These are phyloP conservation scores for Gryganskiella cystojenkinii DNA, from an alignment of 192 early-diverging fungal genomes.

Conservation along the genomic window DNA sequence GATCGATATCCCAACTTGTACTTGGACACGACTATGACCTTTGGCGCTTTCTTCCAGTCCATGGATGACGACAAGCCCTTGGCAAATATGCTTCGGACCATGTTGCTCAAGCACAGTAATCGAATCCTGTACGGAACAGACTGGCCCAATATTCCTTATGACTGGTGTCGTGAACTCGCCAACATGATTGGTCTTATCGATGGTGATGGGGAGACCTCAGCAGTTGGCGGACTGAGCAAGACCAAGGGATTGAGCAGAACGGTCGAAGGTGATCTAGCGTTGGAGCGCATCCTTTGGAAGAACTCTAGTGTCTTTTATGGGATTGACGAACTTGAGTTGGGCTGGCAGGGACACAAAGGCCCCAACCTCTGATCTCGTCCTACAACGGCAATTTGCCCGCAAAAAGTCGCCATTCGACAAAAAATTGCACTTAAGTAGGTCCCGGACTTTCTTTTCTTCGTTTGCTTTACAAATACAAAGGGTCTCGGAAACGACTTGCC, in stretches of 20 bases:
- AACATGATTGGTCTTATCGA: slow-evolving; percentile 42
- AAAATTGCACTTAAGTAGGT: background rate
- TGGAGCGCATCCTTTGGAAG: slow-evolving; percentile 48
- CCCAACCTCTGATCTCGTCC: no score
- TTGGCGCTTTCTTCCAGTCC: slow-evolving; percentile 29
- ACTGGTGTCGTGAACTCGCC: slow-evolving; percentile 51
- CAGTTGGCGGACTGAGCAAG: background rate
- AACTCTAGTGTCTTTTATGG: slow-evolving; percentile 46
- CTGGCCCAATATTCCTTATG: slow-evolving; percentile 53
- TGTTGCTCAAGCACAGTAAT: slow-evolving; percentile 36
- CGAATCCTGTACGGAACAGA: slow-evolving; percentile 54
- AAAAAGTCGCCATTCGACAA: no score
- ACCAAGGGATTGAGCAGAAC: slow-evolving; percentile 3
- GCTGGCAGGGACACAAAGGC: background rate
- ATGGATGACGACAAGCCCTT: slow-evolving; percentile 28
- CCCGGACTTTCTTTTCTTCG: background rate
- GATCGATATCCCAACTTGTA: slow-evolving; percentile 50
- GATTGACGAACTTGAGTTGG: slow-evolving; percentile 33
- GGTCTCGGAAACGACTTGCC: background rate
- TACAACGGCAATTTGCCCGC: no score
- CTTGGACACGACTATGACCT: slow-evolving; percentile 53
- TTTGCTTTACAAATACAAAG: background rate
- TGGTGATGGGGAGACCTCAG: slow-evolving; percentile 31
- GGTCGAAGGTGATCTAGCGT: slow-evolving; percentile 10
- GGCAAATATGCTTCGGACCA: slow-evolving; percentile 14